These are phyloP conservation scores for Biscogniauxia mediterranea DNA, from an alignment of 2,329 filamentous ascomycete species.

Conservation along the genomic window DNA sequence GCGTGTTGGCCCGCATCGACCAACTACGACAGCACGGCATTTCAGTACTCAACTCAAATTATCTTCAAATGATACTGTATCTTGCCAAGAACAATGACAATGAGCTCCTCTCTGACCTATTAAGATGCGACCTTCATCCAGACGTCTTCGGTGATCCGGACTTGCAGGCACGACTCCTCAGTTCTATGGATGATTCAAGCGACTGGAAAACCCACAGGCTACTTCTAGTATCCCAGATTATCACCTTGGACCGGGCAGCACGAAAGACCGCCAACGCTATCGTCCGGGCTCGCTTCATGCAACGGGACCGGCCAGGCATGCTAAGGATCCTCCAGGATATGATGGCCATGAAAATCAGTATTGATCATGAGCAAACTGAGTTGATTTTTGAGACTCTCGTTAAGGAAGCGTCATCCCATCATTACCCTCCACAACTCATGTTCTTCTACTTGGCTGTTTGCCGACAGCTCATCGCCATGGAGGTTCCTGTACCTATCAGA, in stretches of 20 bases:
- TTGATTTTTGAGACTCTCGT: constrained; percentile 32
- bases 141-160: constrained; percentile 51
- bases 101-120: constrained; percentile 43
- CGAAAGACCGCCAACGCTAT: constrained; percentile 35
- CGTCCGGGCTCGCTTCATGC: constrained; percentile 30
- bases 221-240: constrained; percentile 43
- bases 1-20: constrained; percentile 57
- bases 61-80: constrained; percentile 62
- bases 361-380: constrained; percentile 30
- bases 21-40: constrained; percentile 64
- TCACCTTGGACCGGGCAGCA: constrained; percentile 30
- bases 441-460: constrained; percentile 35
- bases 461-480: constrained; percentile 37
- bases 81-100: constrained; percentile 60
- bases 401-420: constrained; percentile 19
- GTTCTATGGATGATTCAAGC: constrained; percentile 33
- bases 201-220: constrained; percentile 44
- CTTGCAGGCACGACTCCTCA: constrained; percentile 40
- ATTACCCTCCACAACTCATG: constrained; percentile 20
- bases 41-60: constrained; percentile 59
- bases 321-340: constrained; percentile 39
- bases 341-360: constrained; percentile 32
- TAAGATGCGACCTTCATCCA: constrained; percentile 52
- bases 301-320: constrained; percentile 26
- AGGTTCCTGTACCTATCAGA: constrained; percentile 39